Percentiles rank a stretch among this genome's conserved stretches.
phyloP scores from a whole-genome alignment of 805 yeast genomes.

The Kuraishia floccosa region DNA sequence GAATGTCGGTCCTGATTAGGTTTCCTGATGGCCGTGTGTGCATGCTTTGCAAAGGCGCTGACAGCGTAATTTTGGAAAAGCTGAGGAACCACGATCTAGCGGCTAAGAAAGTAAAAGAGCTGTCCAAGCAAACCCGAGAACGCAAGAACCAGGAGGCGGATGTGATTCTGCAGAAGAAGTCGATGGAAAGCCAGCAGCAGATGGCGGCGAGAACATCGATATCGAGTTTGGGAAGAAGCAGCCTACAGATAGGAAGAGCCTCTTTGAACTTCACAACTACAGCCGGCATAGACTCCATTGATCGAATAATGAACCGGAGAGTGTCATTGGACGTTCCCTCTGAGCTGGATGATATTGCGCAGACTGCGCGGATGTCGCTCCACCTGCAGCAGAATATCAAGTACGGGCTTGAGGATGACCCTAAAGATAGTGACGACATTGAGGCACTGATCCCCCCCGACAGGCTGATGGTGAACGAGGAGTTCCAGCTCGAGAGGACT shows the following conservation, averaged over 20 bases:
- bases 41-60: conserved; percentile 91
- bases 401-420: conserved; percentile 23
- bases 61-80: conserved; percentile 74
- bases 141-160: conserved; percentile 73
- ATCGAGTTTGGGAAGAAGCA: conserved; percentile 9
- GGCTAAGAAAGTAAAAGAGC: conserved; percentile 48
- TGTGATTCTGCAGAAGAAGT: conserved; percentile 44
- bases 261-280: conserved; percentile 3
- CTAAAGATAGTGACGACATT: conserved; percentile 5
- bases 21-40: conserved; percentile 71
- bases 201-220: conserved; percentile 12
- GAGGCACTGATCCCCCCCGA: conserved; percentile 37
- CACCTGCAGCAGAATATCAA: conserved; percentile 47
- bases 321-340: conserved; percentile 25
- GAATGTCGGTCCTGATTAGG: conserved; percentile 83
- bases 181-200: conserved; percentile 25
- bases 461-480: conserved; percentile 54
- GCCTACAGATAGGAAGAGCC: conserved; percentile 16
- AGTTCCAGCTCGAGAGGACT: conserved; percentile 70
- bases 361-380: conserved; percentile 43
- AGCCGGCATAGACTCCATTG: conserved; percentile 31
- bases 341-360: conserved; percentile 44
- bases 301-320: no score
- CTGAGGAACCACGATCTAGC: conserved; percentile 52
- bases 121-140: conserved; percentile 39